These are phyloP conservation scores for Pseudogymnoascus destructans DNA, from an alignment of 2,329 filamentous ascomycete species.

Conservation along the genomic window DNA sequence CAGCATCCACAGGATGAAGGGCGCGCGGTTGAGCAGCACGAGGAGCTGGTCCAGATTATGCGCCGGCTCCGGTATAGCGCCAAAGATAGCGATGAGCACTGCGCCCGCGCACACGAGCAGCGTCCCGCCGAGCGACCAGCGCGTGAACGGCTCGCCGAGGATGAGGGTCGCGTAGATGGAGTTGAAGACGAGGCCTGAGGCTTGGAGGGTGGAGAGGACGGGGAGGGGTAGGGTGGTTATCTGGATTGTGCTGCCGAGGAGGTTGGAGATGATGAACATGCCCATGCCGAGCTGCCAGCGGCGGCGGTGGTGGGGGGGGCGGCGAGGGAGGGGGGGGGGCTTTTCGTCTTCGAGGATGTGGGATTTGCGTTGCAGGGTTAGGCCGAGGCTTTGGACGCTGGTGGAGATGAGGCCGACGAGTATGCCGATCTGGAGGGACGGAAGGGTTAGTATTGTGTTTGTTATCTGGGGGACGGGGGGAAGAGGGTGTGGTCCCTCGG, in stretches of 20 bases:
- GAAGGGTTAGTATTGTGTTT: slow-evolving; percentile 15
- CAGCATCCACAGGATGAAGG: slow-evolving; percentile 84
- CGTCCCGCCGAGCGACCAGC: slow-evolving; percentile 84
- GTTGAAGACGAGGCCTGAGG: slow-evolving; percentile 94
- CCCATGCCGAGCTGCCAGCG: slow-evolving; percentile 96
- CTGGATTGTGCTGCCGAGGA: slow-evolving; percentile 90
- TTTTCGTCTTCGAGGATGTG: slow-evolving; percentile 93
- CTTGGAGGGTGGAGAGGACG: slow-evolving; percentile 87
- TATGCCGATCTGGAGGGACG: slow-evolving; percentile 60
- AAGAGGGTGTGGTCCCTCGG: background rate
- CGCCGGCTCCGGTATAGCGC: slow-evolving; percentile 83
- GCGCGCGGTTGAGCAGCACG: slow-evolving; percentile 53
- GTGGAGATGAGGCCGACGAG: slow-evolving; percentile 87
- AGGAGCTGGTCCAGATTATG: slow-evolving; percentile 78
- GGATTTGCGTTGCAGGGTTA: slow-evolving; percentile 94
- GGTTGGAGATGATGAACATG: slow-evolving; percentile 91
- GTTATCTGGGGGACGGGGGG: background rate
- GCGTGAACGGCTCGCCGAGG: slow-evolving; percentile 84
- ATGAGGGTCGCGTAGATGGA: slow-evolving; percentile 92
- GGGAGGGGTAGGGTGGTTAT: slow-evolving; percentile 92
- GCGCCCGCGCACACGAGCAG: slow-evolving; percentile 77
- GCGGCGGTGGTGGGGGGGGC: slow-evolving; percentile 78
- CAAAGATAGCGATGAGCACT: slow-evolving; percentile 85
- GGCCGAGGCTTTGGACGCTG: slow-evolving; percentile 83
- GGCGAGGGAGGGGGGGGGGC: slow-evolving; percentile 56